Evolutionary conservation across 192 early-diverging fungal species (phyloP).

Genomic region (Blastocladiella britannica): DNA sequence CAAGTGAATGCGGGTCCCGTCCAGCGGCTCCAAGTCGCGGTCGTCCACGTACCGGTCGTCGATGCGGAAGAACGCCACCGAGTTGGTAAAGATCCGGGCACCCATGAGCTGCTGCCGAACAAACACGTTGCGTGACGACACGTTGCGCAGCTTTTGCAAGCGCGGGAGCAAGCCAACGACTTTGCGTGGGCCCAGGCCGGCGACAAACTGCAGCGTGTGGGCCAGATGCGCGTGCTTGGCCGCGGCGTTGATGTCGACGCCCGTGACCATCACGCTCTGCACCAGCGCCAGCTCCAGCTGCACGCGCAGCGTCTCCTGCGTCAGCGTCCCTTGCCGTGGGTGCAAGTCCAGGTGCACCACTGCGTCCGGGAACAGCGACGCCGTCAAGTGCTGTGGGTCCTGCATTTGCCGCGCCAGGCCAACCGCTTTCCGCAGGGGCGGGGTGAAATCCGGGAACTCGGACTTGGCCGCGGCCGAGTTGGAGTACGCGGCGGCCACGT

Average conservation of each 20-base stretch:
- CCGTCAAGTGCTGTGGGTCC: conserved; percentile 61
- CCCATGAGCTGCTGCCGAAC: conserved; percentile 41
- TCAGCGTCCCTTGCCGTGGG: conserved; percentile 44
- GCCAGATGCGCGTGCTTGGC: conserved; percentile 41
- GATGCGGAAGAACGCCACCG: conserved; percentile 75
- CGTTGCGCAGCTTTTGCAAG: conserved; percentile 16
- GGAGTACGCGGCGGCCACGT: conserved; percentile 67
- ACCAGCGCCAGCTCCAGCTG: conserved; percentile 68
- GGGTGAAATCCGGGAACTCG: conserved; percentile 45
- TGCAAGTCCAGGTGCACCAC: conserved; percentile 51
- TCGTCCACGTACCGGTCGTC: conserved; percentile 27
- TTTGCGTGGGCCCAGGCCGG: conserved; percentile 86
- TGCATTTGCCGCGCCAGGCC: conserved; percentile 63
- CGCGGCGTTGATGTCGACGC: conserved; percentile 77
- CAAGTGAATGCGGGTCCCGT: conserved; percentile 86
- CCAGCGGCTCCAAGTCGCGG: conserved; percentile 51
- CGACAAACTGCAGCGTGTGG: conserved; percentile 62
- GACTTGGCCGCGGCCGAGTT: conserved; percentile 44
- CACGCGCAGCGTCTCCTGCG: conserved; percentile 39
- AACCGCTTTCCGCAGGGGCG: conserved; percentile 68
- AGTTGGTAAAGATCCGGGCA: conserved; percentile 72
- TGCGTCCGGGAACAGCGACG: conserved; percentile 38
- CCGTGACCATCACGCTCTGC: conserved; percentile 59
- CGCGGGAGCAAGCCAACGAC: conserved; percentile 50
- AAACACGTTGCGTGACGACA: conserved; percentile 35